These are phyloP conservation scores for Emergomyces pasteurianus DNA, from an alignment of 2,329 filamentous ascomycete genomes.

Conservation along the genomic window DNA sequence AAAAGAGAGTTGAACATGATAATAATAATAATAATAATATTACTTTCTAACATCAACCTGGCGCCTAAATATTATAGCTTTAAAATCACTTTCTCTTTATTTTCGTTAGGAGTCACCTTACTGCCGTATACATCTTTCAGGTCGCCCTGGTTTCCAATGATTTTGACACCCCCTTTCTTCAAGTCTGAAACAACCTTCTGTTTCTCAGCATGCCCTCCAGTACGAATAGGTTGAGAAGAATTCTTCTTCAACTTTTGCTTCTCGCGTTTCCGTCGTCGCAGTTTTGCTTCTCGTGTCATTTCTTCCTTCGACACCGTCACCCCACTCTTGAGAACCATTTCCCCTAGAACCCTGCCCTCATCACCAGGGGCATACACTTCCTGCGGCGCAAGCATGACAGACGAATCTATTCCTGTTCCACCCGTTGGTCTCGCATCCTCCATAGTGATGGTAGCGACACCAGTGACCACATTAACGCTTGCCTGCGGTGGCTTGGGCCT, in stretches of 20 bases:
- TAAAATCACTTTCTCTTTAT: slow-evolving; percentile 20
- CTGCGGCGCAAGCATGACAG: slow-evolving; percentile 76
- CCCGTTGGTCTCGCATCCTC: slow-evolving; percentile 87
- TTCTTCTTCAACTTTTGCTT: slow-evolving; percentile 71
- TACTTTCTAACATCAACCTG: not conserved
- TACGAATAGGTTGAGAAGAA: slow-evolving; percentile 32
- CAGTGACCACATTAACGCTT: slow-evolving; percentile 74
- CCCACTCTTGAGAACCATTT: slow-evolving; percentile 67
- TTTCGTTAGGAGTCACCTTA: slow-evolving; percentile 41
- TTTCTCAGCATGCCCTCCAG: slow-evolving; percentile 33
- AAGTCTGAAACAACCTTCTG: slow-evolving; percentile 52
- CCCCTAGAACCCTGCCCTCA: slow-evolving; percentile 49
- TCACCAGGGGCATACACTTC: slow-evolving; percentile 81
- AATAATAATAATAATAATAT: not conserved
- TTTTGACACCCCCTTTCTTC: slow-evolving; percentile 77
- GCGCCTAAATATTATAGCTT: slow-evolving; percentile 21
- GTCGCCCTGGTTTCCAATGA: slow-evolving; percentile 84
- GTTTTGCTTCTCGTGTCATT: slow-evolving; percentile 77
- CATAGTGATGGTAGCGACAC: slow-evolving; percentile 85
- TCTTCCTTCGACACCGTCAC: slow-evolving; percentile 70
- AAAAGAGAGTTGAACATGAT: not conserved
- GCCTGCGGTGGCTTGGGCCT: slow-evolving; percentile 75
- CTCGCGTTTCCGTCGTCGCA: slow-evolving; percentile 60
- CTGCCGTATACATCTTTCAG: slow-evolving; percentile 74
- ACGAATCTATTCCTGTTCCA: slow-evolving; percentile 47